These are phyloP conservation scores for Yamadazyma pseudoaaseri DNA, from an alignment of 1,139 yeast species.

Conservation along the genomic window DNA sequence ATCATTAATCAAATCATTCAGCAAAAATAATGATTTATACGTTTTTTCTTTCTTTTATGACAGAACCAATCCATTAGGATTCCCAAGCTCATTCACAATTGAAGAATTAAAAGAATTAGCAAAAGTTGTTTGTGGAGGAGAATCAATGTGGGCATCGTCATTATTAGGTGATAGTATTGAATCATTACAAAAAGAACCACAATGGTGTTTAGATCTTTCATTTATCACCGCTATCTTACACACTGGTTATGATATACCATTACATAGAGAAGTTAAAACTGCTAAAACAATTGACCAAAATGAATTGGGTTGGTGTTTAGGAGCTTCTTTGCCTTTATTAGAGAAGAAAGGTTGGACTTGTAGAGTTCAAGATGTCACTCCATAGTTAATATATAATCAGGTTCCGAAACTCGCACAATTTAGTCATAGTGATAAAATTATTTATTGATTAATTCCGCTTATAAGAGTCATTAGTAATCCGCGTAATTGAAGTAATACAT, in stretches of 20 bases:
- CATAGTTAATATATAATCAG: not conserved
- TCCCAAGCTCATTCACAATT: conserved; percentile 86
- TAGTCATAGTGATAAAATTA: too few species aligned
- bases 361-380: conserved; percentile 27
- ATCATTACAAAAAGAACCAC: conserved; percentile 73
- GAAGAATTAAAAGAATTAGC: conserved; percentile 83
- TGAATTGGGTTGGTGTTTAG: conserved; percentile 98
- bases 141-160: conserved; percentile 63
- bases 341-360: conserved; percentile 78
- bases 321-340: conserved; percentile 90
- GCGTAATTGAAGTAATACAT: too few species aligned
- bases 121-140: conserved; percentile 81
- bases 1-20: conserved; percentile 73
- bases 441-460: too few species aligned
- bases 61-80: conserved; percentile 87
- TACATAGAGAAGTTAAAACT: conserved; percentile 83
- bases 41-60: conserved; percentile 94
- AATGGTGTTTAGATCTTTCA: conserved; percentile 90
- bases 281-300: conserved; percentile 85
- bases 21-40: conserved; percentile 68
- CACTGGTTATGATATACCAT: conserved; percentile 94
- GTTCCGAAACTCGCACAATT: too few species aligned
- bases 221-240: conserved; percentile 88
- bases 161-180: conserved; percentile 64
- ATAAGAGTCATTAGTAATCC: too few species aligned